Conservation (phyloP, 2,329 filamentous ascomycete species). For the Hawksworthiomyces lignivorus region DNA sequence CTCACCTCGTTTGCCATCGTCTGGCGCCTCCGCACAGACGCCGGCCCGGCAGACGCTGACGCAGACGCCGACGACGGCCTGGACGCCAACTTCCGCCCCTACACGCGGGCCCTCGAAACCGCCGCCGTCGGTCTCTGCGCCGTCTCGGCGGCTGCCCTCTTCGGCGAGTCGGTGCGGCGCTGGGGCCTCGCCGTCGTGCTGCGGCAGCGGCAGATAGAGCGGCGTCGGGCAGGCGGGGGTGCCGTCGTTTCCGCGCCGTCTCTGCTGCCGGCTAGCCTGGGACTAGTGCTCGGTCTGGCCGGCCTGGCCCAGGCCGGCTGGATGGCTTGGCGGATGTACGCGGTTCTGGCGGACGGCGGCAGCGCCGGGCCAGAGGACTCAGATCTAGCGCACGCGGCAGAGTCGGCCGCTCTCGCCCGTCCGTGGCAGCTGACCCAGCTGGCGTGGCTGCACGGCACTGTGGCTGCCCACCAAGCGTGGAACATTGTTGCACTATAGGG, state of each 20-base stretch:
- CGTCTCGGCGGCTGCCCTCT: constrained; percentile 7
- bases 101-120: constrained; percentile 8
- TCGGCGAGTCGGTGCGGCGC: constrained; percentile 6
- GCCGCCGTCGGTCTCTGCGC: constrained; percentile 10
- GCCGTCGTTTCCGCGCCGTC: background rate
- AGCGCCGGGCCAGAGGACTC: too few relatives aligned
- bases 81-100: constrained; percentile 2
- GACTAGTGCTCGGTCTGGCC: constrained; percentile 9
- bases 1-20: too few relatives aligned
- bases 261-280: background rate
- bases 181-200: background rate
- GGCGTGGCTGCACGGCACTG: constrained; percentile 11
- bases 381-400: too few relatives aligned
- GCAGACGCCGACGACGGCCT: background rate
- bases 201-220: background rate
- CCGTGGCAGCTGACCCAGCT: constrained; percentile 14
- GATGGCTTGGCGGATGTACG: constrained; percentile 11
- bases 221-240: background rate
- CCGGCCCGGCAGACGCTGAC: background rate
- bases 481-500: constrained; percentile 2
- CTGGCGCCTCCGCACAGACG: background rate
- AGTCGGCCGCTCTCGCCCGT: constrained; percentile 4
- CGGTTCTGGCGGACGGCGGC: background rate
- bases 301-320: constrained; percentile 10
- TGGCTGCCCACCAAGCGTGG: constrained; percentile 12